Evolutionary conservation across 495 filamentous ascomycete species (phyloP), one percentile per base, ranked within the genome.

Genomic region (Poronia punctata): DNA sequence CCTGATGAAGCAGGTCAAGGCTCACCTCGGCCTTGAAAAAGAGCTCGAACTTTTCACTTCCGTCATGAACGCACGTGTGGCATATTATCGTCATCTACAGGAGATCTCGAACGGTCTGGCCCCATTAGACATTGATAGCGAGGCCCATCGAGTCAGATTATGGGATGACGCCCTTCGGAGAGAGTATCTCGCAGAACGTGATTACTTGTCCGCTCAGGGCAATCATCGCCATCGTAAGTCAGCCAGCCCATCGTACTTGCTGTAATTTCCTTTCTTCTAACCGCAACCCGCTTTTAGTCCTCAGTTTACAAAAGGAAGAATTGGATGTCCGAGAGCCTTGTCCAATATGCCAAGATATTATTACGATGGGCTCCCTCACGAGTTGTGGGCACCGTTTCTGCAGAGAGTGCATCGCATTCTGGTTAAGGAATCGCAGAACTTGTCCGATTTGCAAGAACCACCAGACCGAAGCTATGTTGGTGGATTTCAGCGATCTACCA

Each of bases 351-450:
- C 78, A 82, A 3, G 66, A 69, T 1, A 46, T 63, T 4, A 88
- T 94, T 56, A 82, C 83, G 50, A 61, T 75, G 29, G 92, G 90
- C 29, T 81, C 89, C 20, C 67, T 98, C 52, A 96, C 90, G 2
- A 72, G 82, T 2, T 98, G 90, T 60, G 90, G 90, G 1, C 90
- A 98, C 52, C 77, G 83, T 41, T 96, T 84, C 52, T 96, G 90
- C 64, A 84, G 80, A 40, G 83, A 84, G 22, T 98, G 92, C 59
- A 77, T 96, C 20, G 63, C 65, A 3, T 39, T 75, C 7, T 98
- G 92, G 90, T 84, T 80, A 63, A 62, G 61, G 68, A 35, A 53
- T n/a, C 72, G 82, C 39, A 68, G 57, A 11, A 83, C 65, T 34
- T 93, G 86, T 48, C 86, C 86, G 0, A 68, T 83, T 2, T 97